Base-by-base conservation (phyloP, 352 stramenopile species). In the Pythium utonaiense region DNA sequence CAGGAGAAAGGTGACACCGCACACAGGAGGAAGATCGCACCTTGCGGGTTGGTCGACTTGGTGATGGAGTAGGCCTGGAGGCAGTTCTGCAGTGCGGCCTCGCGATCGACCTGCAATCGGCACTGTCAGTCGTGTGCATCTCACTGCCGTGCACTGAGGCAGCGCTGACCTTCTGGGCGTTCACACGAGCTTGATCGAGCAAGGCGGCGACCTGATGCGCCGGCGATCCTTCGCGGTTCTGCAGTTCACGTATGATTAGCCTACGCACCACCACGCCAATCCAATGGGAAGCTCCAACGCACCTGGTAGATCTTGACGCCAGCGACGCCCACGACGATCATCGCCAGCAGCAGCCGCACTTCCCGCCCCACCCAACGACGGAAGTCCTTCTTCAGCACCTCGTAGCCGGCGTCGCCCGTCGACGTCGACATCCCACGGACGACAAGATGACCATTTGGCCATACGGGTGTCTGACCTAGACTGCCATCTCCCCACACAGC, bases 231-330 rank as follows among this genome's bases (percentile, higher is more conserved):
- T 90, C 77, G 19, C 83, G 83, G 48, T 89, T 84, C 82, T n/a
- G n/a, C n/a, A n/a, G n/a, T n/a, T n/a, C n/a, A n/a, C n/a, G n/a
- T n/a, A n/a, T n/a, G n/a, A n/a, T n/a, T n/a, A n/a, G n/a, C 17
- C 34, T 41, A 10, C 12, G 3, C n/a, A 30, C n/a, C 17, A 30
- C 6, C n/a, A 19, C 44, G 53, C n/a, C 21, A 16, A 27, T n/a
- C n/a, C n/a, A n/a, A n/a, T n/a, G n/a, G n/a, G n/a, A n/a, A n/a
- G n/a, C n/a, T n/a, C n/a, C n/a, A n/a, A 28, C 44, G 9, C 30
- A 89, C 78, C 66, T 86, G 72, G 49, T 91, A 93, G 42, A 88
- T 78, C 14, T 87, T 78, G 1, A 93, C 69, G 21, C 79, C 83
- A 12, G 66, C 64, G 40, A 69, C 66, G 50, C 83, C 83, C 16